Percentiles rank a stretch among this genome's conserved stretches.
Evolutionary conservation across 2,329 filamentous ascomycete genomes (phyloP).

Genomic region (Penicillium sp.): DNA sequence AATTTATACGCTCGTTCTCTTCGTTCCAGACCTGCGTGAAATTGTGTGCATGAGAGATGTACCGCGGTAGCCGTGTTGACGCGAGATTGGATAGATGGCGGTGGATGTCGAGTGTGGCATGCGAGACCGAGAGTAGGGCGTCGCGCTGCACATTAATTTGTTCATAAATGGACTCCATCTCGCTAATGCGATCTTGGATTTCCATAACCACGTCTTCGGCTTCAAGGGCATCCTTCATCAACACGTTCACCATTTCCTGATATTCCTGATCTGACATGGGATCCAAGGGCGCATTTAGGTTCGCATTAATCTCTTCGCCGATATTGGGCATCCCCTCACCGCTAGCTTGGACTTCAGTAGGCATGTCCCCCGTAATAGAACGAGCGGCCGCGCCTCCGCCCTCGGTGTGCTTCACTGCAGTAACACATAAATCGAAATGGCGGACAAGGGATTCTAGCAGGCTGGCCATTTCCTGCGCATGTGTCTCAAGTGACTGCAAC

Average conservation of each 20-base stretch:
- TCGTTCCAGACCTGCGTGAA: constrained; percentile 64
- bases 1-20: constrained; percentile 67
- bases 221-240: constrained; percentile 57
- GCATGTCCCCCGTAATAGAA: constrained; percentile 63
- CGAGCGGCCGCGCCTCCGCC: constrained; percentile 69
- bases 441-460: constrained; percentile 75
- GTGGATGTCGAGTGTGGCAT: constrained; percentile 62
- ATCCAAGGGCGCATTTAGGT: constrained; percentile 54
- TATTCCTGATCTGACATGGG: constrained; percentile 74
- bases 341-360: constrained; percentile 48
- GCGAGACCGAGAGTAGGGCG: constrained; percentile 55
- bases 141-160: constrained; percentile 64
- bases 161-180: constrained; percentile 71
- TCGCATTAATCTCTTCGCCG: constrained; percentile 32
- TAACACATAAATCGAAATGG: constrained; percentile 92
- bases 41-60: constrained; percentile 47
- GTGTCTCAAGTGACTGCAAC: constrained; percentile 64
- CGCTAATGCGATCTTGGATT: constrained; percentile 70
- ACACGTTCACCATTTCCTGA: constrained; percentile 76
- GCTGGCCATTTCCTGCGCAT: constrained; percentile 79
- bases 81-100: constrained; percentile 66
- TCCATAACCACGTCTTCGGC: constrained; percentile 63
- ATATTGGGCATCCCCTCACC: constrained; percentile 31
- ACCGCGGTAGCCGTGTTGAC: constrained; percentile 56
- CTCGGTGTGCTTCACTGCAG: constrained; percentile 85